A percentile compares a stretch with the other conserved stretches of the same genome.
Conservation (phyloP, 768 basidiomycete species). For the Leccinum barrowsii region DNA sequence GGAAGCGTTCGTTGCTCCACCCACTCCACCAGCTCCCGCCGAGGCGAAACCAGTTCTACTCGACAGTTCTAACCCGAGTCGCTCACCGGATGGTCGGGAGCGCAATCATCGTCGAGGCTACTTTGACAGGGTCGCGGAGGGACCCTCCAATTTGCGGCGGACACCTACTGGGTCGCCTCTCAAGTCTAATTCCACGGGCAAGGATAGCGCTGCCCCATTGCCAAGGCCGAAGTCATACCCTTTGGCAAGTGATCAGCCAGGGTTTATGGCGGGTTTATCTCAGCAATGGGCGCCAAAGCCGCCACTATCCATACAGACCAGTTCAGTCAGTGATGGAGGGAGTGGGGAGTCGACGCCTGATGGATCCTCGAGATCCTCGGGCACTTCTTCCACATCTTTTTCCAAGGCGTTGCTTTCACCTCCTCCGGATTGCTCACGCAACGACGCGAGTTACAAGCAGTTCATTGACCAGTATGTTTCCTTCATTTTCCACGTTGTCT, state of each 20-base stretch:
- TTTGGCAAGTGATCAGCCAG: conserved; percentile 1
- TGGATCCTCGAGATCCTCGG: conserved; percentile 40
- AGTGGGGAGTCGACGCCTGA: conserved; percentile 47
- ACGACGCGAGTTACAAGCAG: conserved; percentile 49
- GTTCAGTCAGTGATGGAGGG: conserved; percentile 15
- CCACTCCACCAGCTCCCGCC: conserved; percentile 5
- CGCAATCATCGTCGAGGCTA: conserved; percentile 61
- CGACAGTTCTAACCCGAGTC: conserved; percentile 12
- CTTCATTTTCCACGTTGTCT: neutral
- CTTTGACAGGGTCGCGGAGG: conserved; percentile 41
- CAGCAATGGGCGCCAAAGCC: conserved; percentile 7
- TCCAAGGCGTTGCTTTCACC: too few relatives aligned
- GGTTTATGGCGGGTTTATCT: conserved; percentile 8
- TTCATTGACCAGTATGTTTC: conserved; percentile 60
- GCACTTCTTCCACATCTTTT: conserved; percentile 44
- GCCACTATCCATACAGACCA: conserved; percentile 12
- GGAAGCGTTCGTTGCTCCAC: conserved; percentile 7
- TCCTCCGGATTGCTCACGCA: conserved; percentile 23
- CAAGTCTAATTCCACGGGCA: conserved; percentile 17
- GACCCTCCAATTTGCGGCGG: conserved; percentile 33
- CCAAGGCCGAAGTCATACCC: conserved; percentile 39
- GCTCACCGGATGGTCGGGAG: conserved; percentile 13
- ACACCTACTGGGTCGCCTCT: conserved; percentile 51
- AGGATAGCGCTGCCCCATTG: conserved; percentile 22
- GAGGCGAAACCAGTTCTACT: conserved; percentile 5